Conservation (phyloP, 1,284 basidiomycete species). For the Hemileia vastatrix region DNA sequence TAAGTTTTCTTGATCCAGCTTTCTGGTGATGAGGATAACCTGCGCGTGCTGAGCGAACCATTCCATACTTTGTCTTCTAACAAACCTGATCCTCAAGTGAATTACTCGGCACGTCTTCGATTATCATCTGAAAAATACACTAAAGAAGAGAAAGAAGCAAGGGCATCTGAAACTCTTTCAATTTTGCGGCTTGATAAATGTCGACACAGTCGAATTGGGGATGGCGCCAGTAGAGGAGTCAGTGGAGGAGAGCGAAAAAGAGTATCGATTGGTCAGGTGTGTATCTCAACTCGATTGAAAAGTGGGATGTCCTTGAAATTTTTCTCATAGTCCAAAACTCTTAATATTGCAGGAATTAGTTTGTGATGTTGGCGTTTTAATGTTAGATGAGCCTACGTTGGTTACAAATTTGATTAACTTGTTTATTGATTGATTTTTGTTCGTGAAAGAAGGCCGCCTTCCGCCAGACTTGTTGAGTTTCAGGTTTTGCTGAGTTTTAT, state of each 20-base stretch:
- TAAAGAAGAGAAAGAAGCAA: background rate
- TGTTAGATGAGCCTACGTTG: conserved; percentile 34
- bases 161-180: background rate
- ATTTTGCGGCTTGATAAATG: background rate
- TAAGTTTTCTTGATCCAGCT: too few species aligned
- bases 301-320: too few species aligned
- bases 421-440: too few species aligned
- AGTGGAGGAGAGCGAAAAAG: conserved; percentile 39
- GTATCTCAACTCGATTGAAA: too few species aligned
- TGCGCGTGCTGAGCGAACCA: background rate
- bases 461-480: background rate
- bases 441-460: too few species aligned
- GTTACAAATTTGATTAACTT: too few species aligned
- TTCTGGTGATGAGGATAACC: too few species aligned
- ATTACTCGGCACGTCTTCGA: background rate
- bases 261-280: conserved; percentile 30
- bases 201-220: background rate
- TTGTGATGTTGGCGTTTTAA: conserved; percentile 27
- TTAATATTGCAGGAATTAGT: conserved; percentile 27
- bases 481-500: background rate
- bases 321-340: background rate
- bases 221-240: conserved; percentile 27
- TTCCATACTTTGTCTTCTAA: background rate
- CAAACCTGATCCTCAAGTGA: background rate
- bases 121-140: background rate